phyloP scores from a whole-genome alignment of 495 filamentous ascomycete genomes.

The Penicillium canariense region DNA sequence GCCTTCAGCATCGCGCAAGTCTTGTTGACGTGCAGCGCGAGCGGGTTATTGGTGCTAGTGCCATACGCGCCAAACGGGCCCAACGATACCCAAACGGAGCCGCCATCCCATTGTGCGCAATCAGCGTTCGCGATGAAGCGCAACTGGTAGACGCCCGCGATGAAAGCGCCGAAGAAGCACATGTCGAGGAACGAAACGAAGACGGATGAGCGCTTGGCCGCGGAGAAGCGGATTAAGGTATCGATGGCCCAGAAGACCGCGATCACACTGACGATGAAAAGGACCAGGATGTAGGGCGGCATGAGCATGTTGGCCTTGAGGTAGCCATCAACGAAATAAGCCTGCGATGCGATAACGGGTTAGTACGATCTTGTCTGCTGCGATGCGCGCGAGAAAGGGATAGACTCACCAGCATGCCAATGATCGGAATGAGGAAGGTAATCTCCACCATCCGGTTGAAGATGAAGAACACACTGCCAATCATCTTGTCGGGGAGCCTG shows the following conservation, averaged over 20 bases:
- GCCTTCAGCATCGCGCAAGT: slow-evolving; percentile 87
- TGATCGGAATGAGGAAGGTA: slow-evolving; percentile 78
- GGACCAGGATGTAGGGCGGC: slow-evolving; percentile 75
- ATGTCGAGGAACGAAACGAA: slow-evolving; percentile 82
- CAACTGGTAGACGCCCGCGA: slow-evolving; percentile 74
- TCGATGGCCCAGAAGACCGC: slow-evolving; percentile 75
- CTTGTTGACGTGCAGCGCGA: slow-evolving; percentile 60
- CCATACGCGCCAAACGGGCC: slow-evolving; percentile 57
- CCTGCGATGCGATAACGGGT: slow-evolving; percentile 23
- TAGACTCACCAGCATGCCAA: slow-evolving; percentile 72
- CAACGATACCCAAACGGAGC: slow-evolving; percentile 53
- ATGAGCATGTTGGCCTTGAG: slow-evolving; percentile 67
- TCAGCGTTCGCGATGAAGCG: slow-evolving; percentile 64
- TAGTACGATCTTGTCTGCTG: not conserved
- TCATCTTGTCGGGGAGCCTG: slow-evolving; percentile 50
- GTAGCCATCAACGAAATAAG: slow-evolving; percentile 80
- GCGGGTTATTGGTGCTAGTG: slow-evolving; percentile 34
- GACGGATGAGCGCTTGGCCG: slow-evolving; percentile 63
- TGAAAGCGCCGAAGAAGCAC: slow-evolving; percentile 76
- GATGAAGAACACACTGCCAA: slow-evolving; percentile 78
- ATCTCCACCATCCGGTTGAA: slow-evolving; percentile 81
- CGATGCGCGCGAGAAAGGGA: not conserved
- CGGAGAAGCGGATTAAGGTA: slow-evolving; percentile 78
- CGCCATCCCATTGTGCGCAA: slow-evolving; percentile 58
- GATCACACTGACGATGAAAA: slow-evolving; percentile 87